Evolutionary conservation across 2,329 filamentous ascomycete genomes (phyloP).

Genomic region (Epichloe baconii): DNA sequence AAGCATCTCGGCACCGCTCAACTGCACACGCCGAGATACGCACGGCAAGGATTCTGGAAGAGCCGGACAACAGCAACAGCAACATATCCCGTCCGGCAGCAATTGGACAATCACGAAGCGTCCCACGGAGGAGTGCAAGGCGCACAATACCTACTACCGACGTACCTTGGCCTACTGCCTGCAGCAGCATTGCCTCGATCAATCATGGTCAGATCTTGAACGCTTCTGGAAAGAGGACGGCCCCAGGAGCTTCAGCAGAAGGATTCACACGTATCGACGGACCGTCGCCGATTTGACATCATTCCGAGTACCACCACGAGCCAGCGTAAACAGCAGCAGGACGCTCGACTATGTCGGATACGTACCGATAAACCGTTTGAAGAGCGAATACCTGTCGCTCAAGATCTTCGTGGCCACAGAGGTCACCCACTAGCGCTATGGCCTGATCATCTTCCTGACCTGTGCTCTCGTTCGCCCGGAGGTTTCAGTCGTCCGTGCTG

Average conservation of each 20-base stretch:
- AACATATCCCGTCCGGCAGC: not conserved
- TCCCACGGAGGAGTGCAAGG: not conserved
- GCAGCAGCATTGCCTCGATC: not conserved
- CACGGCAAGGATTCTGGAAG: not conserved
- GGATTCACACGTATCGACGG: not conserved
- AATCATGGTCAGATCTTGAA: not conserved
- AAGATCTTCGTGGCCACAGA: slow-evolving; percentile 2
- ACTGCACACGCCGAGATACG: slow-evolving; percentile 9
- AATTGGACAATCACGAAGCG: not conserved
- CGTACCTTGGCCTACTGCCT: not conserved
- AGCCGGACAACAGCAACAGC: no score
- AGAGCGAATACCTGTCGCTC: slow-evolving; percentile 2
- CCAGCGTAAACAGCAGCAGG: not conserved
- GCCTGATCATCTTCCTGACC: slow-evolving; percentile 14
- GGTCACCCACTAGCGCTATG: slow-evolving; percentile 9
- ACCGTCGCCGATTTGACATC: not conserved
- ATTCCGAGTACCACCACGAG: not conserved
- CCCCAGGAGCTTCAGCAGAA: not conserved
- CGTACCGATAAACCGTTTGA: slow-evolving; percentile 5
- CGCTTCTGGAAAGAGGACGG: not conserved
- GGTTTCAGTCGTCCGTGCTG: not conserved
- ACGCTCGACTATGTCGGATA: slow-evolving; percentile 7
- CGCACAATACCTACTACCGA: not conserved
- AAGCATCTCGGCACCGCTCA: slow-evolving; percentile 11
- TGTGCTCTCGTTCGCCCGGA: slow-evolving; percentile 7